Conservation (phyloP, 2,329 filamentous ascomycete genomes). For the Aureobasidium musti region DNA sequence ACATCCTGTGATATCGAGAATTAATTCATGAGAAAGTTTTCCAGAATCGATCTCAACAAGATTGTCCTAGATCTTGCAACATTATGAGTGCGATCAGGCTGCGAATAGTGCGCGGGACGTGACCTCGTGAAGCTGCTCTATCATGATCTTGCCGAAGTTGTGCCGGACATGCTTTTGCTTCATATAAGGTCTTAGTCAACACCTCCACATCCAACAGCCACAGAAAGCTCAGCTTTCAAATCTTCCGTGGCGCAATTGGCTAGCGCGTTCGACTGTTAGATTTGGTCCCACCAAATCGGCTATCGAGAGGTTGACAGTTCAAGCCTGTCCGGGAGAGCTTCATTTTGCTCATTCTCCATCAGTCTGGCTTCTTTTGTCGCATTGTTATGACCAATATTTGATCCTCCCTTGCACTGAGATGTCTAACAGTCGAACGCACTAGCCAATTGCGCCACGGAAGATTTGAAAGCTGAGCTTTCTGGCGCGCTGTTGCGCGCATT, state of each 20-base stretch:
- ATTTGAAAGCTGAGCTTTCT: conserved; percentile 1
- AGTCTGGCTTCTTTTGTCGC: background rate
- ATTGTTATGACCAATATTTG: background rate
- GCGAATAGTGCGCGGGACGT: too few species aligned
- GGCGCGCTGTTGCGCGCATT: background rate
- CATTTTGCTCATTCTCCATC: background rate
- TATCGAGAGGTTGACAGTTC: conserved; percentile 29
- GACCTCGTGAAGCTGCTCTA: too few species aligned
- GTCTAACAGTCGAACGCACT: conserved; percentile 25
- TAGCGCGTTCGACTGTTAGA: conserved; percentile 30
- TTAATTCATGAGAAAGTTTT: too few species aligned
- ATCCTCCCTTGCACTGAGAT: background rate
- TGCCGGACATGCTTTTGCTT: background rate
- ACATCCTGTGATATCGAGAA: conserved; percentile 33
- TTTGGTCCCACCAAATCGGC: background rate
- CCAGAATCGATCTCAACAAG: background rate
- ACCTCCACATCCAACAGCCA: background rate
- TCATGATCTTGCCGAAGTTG: background rate
- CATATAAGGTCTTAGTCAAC: background rate
- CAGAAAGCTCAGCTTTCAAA: conserved; percentile 14
- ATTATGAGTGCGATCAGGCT: background rate
- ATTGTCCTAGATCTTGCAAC: background rate
- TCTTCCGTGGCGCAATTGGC: conserved; percentile 30
- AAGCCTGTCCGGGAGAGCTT: conserved; percentile 27
- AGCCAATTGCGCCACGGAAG: conserved; percentile 1